These are phyloP conservation scores for Cercospora sp. DNA, from an alignment of 2,329 filamentous ascomycete species.

Conservation along the genomic window DNA sequence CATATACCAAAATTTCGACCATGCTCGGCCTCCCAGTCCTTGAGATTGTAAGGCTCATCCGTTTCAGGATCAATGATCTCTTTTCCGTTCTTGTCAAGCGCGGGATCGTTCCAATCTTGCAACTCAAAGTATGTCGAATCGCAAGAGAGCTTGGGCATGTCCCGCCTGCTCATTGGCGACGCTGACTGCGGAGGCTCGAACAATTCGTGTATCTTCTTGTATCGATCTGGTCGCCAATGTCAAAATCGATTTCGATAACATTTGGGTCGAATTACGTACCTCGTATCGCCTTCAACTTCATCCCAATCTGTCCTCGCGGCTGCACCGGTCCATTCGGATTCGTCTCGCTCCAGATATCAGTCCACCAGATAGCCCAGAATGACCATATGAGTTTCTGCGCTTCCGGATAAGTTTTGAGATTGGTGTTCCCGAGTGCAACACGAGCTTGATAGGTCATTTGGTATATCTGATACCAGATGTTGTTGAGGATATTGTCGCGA, in stretches of 20 bases:
- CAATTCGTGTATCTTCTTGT: neutral
- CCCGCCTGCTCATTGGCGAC: neutral
- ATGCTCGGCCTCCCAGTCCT: neutral
- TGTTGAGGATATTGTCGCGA: conserved; percentile 2
- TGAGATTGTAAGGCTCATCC: neutral
- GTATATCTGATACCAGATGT: conserved; percentile 7
- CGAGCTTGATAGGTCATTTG: conserved; percentile 3
- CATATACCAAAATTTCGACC: neutral
- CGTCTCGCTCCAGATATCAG: neutral
- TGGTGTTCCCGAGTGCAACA: neutral
- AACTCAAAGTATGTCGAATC: neutral
- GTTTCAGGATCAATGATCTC: neutral
- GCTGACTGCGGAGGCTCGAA: neutral
- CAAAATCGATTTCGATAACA: neutral
- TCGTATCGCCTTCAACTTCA: conserved; percentile 2
- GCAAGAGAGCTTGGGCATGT: neutral
- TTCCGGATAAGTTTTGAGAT: neutral
- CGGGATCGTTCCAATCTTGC: neutral
- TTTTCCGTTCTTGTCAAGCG: neutral
- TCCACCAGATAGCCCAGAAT: neutral
- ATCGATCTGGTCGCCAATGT: neutral
- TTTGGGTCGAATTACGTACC: neutral
- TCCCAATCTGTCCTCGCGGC: neutral
- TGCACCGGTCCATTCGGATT: neutral
- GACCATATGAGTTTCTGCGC: neutral